Conservation (phyloP, 1,139 yeast genomes). For the Yamadazyma songkhlaensis region DNA sequence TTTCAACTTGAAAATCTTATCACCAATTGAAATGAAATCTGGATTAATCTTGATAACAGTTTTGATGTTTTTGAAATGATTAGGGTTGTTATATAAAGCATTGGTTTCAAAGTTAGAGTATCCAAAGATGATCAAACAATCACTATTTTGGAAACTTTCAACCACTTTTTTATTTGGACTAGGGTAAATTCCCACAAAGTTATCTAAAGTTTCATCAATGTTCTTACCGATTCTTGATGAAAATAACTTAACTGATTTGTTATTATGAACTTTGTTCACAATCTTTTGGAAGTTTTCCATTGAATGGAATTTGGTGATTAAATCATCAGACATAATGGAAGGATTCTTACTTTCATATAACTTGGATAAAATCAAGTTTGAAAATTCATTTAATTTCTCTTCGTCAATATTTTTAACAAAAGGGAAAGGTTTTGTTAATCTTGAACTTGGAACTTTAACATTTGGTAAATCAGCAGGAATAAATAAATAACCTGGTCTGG, state of each 20-base stretch:
- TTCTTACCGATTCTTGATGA: conserved; percentile 47
- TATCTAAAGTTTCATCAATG: conserved; percentile 57
- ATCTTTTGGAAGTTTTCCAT: conserved; percentile 42
- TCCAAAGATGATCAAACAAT: conserved; percentile 52
- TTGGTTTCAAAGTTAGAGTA: conserved; percentile 52
- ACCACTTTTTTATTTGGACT: conserved; percentile 19
- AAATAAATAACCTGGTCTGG: conserved; percentile 78
- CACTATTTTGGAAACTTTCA: conserved; percentile 37
- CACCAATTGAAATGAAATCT: conserved; percentile 31
- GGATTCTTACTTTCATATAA: conserved; percentile 57
- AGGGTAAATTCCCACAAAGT: conserved; percentile 62
- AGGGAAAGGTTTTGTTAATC: conserved; percentile 24
- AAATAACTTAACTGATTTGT: conserved; percentile 27
- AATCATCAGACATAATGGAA: conserved; percentile 62
- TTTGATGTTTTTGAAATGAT: conserved; percentile 19
- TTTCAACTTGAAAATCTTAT: conserved; percentile 21
- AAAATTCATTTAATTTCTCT: conserved; percentile 33
- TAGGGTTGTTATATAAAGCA: conserved; percentile 30
- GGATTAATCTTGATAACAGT: conserved; percentile 31
- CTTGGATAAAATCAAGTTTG: conserved; percentile 44
- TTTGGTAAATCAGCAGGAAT: conserved; percentile 70
- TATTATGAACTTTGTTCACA: conserved; percentile 32
- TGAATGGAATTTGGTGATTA: conserved; percentile 55
- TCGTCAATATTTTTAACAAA: conserved; percentile 16
- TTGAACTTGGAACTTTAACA: conserved; percentile 39